Percentiles rank a stretch among this genome's conserved stretches.
Conservation (phyloP, 371 early-diverging fungal genomes). For the Haplosporangium sp. region DNA sequence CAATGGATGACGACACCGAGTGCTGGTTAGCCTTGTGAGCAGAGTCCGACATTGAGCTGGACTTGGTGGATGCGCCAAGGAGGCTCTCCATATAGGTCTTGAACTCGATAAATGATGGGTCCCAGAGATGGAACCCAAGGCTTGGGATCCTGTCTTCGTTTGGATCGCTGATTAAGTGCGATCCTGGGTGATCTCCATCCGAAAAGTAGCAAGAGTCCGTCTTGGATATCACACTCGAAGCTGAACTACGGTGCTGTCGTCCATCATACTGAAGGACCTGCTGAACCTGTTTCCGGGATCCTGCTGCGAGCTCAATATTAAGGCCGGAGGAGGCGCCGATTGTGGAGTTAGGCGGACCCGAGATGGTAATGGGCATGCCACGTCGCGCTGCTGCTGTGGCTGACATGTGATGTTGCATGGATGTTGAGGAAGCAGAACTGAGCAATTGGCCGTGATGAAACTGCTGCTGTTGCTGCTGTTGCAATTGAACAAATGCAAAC, state of each 20-base stretch:
- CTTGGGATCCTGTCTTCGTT: conserved; percentile 49
- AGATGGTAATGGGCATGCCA: conserved; percentile 24
- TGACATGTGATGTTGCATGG: conserved; percentile 46
- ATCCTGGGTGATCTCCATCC: conserved; percentile 54
- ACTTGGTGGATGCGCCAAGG: conserved; percentile 13
- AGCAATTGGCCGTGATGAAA: conserved; percentile 19
- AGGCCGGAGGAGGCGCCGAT: conserved; percentile 6
- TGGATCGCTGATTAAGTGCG: conserved; percentile 38
- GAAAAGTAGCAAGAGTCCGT: conserved; percentile 55
- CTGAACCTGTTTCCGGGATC: conserved; percentile 40
- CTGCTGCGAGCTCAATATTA: conserved; percentile 16
- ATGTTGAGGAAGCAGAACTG: conserved; percentile 16
- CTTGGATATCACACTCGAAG: conserved; percentile 48
- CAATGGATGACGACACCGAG: conserved; percentile 11
- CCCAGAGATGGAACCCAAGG: conserved; percentile 55
- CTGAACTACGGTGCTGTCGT: conserved; percentile 45
- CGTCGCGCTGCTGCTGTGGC: conserved; percentile 41
- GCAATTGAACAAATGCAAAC: conserved; percentile 36
- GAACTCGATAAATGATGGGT: conserved; percentile 52
- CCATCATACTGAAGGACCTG: conserved; percentile 40
- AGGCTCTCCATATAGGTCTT: conserved; percentile 42
- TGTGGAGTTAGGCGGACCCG: conserved; percentile 2
- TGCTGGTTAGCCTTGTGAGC: conserved; percentile 1
- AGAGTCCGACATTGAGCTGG: conserved; percentile 3
- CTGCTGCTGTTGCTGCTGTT: conserved; percentile 37